Evolutionary conservation across 2,329 filamentous ascomycete genomes (phyloP).

Genomic region (Raffaelea arxii): DNA sequence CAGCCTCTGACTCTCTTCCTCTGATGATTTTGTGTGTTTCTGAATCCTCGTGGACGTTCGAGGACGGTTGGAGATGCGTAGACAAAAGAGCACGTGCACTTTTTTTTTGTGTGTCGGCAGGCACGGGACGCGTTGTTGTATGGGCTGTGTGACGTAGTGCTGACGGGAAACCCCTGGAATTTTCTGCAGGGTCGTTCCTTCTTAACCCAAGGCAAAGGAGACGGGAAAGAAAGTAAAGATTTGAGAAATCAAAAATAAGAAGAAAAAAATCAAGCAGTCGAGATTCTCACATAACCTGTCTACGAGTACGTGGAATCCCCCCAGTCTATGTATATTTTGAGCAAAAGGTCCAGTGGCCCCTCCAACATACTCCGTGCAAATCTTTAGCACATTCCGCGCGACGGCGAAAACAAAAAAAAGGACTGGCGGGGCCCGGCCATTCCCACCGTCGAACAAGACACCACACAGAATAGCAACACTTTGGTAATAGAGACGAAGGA

Average conservation of each 20-base stretch:
- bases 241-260: no score
- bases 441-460: background rate
- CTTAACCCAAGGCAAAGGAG: no score
- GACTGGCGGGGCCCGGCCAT: background rate
- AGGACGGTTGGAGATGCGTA: background rate
- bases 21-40: background rate
- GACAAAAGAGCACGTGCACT: background rate
- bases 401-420: background rate
- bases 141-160: slow-evolving; percentile 3
- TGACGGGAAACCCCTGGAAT: no score
- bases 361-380: no score
- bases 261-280: no score
- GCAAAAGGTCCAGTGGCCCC: no score
- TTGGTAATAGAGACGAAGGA: no score
- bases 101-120: background rate
- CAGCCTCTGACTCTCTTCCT: background rate
- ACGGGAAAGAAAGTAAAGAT: no score
- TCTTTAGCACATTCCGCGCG: background rate
- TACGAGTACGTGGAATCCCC: no score
- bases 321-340: no score
- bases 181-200: no score
- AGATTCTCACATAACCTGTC: no score
- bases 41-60: background rate
- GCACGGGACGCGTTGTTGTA: background rate
- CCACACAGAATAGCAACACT: background rate